Percentiles rank a stretch among this genome's conserved stretches.
phyloP scores from a whole-genome alignment of 768 basidiomycete genomes.

The Calvatia gigantea region DNA sequence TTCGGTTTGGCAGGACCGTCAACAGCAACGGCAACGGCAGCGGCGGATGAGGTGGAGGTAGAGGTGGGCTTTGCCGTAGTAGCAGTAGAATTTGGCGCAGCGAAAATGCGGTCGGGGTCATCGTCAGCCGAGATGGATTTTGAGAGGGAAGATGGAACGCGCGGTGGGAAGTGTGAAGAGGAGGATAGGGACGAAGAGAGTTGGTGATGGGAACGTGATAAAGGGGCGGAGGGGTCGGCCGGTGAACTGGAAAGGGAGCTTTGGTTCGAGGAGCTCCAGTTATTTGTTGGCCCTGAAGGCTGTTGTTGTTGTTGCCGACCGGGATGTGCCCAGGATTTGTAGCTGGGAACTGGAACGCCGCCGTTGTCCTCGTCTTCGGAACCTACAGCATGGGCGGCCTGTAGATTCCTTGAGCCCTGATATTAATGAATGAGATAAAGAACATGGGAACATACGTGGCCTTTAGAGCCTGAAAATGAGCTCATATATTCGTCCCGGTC shows the following conservation, averaged over 20 bases:
- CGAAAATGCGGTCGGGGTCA: neutral
- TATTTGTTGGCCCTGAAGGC: neutral
- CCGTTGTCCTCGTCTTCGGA: conserved; percentile 13
- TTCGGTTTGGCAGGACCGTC: conserved; percentile 1
- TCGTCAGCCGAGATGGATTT: neutral
- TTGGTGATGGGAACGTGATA: neutral
- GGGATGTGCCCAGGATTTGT: neutral
- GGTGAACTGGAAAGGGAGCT: conserved; percentile 9
- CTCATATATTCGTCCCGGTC: conserved; percentile 1
- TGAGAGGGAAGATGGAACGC: conserved; percentile 1
- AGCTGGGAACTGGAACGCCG: conserved; percentile 8
- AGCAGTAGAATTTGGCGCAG: too few relatives aligned
- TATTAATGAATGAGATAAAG: neutral
- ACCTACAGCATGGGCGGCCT: neutral
- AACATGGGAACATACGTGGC: conserved; percentile 1
- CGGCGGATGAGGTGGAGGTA: neutral
- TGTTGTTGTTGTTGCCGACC: neutral
- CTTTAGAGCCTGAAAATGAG: neutral
- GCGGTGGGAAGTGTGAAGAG: conserved; percentile 1
- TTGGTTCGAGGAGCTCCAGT: conserved; percentile 2
- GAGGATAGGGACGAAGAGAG: conserved; percentile 4
- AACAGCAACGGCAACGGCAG: conserved; percentile 4
- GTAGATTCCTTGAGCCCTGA: neutral
- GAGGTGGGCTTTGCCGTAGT: too few relatives aligned
- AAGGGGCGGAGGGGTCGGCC: neutral